Evolutionary conservation across 2,329 filamentous ascomycete genomes (phyloP), one percentile per base, ranked within the genome.

Genomic region (Ophiosphaerella herpotricha): DNA sequence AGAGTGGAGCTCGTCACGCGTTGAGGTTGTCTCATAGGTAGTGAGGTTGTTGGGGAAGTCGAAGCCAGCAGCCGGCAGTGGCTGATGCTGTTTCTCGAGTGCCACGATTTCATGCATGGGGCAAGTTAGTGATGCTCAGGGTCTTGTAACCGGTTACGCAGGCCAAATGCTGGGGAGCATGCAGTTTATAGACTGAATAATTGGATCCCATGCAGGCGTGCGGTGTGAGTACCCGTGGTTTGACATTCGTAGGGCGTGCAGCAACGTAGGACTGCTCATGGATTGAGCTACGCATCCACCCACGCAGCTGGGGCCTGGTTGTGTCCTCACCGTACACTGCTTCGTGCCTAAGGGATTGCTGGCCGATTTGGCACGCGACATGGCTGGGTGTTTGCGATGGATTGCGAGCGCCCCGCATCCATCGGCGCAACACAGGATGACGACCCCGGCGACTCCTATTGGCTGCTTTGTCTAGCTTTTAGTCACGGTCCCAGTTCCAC

Each of bases 61-160:
- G 53, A 80, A 76, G 18, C 66, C 43, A 6, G 67, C 50, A 14
- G 42, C 43, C 4, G 71, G 67, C n/a, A 74, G 61, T 45, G 77
- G 75, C 50, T 75, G 74, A 43, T 74, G 74, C 58, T 71, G 61
- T 45, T 57, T 51, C 54, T 81, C 78, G 8, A 81, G 74, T 39
- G 73, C 73, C 43, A 81, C 75, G 48, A 81, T 75, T 43, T 77
- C 75, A 50, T 75, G 73, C 50, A 67, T 70, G 11, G 59, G 35
- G 46, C 43, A 2, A 8, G 11, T 29, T 6, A 11, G 26, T 29
- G 11, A 21, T 21, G 4, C 18, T 21, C 18, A 21, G 18, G 18
- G 18, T 21, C 18, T 21, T 21, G 18, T 21, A 21, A 21, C 18
- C 18, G 18, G 18, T 21, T 21, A 21, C 18, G 18, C 18, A 4